These are phyloP conservation scores for Leccinum boreale DNA, from an alignment of 768 basidiomycete genomes.

Conservation along the genomic window DNA sequence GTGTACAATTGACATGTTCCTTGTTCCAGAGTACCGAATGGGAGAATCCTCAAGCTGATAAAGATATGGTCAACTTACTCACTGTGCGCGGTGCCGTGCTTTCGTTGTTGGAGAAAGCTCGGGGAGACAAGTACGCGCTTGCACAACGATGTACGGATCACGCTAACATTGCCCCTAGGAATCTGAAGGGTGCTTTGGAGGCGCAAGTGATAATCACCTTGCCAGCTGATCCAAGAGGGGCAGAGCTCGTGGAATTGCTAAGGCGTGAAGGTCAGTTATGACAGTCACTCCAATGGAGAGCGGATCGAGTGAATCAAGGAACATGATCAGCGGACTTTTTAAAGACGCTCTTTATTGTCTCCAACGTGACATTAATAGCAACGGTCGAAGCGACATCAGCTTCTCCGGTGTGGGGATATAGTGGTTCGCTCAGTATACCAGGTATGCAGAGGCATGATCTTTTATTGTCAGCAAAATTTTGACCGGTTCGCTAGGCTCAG, in stretches of 20 bases:
- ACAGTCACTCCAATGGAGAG: neutral
- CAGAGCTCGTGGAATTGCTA: conserved; percentile 36
- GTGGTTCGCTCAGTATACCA: conserved; percentile 39
- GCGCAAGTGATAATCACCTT: conserved; percentile 67
- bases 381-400: conserved; percentile 39
- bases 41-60: conserved; percentile 53
- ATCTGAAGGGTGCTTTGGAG: conserved; percentile 73
- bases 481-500: conserved; percentile 7
- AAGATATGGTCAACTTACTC: conserved; percentile 64
- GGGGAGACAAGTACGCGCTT: conserved; percentile 61
- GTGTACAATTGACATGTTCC: neutral
- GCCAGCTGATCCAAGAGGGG: conserved; percentile 32
- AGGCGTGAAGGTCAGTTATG: conserved; percentile 40
- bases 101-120: conserved; percentile 70
- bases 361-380: conserved; percentile 56
- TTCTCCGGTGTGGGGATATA: conserved; percentile 50
- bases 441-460: conserved; percentile 37
- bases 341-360: conserved; percentile 78
- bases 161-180: conserved; percentile 38
- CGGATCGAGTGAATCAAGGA: neutral
- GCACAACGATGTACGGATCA: neutral
- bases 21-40: conserved; percentile 51
- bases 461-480: neutral
- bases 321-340: conserved; percentile 54
- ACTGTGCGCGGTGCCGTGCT: conserved; percentile 59